Base-by-base conservation (phyloP, 176 grass and related monocot genomes). In the Zoysia pacifica region DNA sequence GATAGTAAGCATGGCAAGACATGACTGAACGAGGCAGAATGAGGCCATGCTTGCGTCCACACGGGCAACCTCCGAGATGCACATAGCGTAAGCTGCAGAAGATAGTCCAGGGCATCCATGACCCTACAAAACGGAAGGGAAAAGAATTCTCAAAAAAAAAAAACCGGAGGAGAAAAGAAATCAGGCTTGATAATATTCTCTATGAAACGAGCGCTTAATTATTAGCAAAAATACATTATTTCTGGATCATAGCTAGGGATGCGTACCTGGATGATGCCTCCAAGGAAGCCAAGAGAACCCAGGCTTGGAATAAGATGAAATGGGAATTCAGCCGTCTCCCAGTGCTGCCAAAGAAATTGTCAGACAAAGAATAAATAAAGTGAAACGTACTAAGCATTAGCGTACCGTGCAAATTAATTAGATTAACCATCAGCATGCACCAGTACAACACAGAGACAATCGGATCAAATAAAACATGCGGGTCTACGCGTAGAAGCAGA, bases 11-110 rank as follows among this genome's bases (percentile, higher is more conserved):
- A 88, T 89, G 49, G 75, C 79, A 42, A 89, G 81, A 77, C 74
- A 81, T 55, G 86, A 92, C 72, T 92, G 90, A 14, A 92, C 90
- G 65, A 92, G 75, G 63, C 88, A 81, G 59, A 83, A 86, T 10
- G 90, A 85, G 12, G 86, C 74, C 16, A 84, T 78, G 58, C 90
- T 92, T 45, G 90, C 79, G 65, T 93, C 90, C 12, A 93, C 90
- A 62, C 83, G 84, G 60, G 86, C 86, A 18, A 93, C 16, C 83
- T 93, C 90, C 48, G 9, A 49, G 9, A 49, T 49, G 48, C 48
- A 49, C 48, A 49, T 11, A 49, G 48, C 48, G 48, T 49, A 49
- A 49, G 9, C 48, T 1, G 8, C 11, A 49, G 48, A 7, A 49
- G 48, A 49, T 49, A 49, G 10, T 9, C 48, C 48, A 49, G 48